Base-by-base conservation (phyloP, 2,329 filamentous ascomycete genomes). In the Aureobasidium sp. region DNA sequence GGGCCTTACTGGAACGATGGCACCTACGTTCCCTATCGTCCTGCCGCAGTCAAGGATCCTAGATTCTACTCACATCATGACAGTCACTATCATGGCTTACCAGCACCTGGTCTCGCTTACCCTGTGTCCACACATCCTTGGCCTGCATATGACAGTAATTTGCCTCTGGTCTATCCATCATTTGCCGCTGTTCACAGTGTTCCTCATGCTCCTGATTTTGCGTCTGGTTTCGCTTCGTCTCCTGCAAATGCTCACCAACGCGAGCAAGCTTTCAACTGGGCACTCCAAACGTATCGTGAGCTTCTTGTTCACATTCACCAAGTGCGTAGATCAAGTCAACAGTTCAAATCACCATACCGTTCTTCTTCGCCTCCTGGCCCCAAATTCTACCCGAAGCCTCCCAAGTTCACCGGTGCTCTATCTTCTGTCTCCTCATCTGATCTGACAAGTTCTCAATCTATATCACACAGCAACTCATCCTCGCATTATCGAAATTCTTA, bases 1-100 rank as follows among this genome's bases (percentile, higher is more conserved):
- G 80, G 80, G 0, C 79, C 79, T 24, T 83, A 83, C 61, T 83
- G 79, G 79, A 79, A 80, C 17, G 77, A 83, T 70, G 80, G 79
- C n/a, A 78, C 74, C 7, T 80, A 75, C 59, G 76, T 78, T 32
- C 78, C 80, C 11, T 83, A 83, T 64, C 73, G 79, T 55, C 79
- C 80, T 11, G 77, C 79, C 30, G 77, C 79, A 5, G 68, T 79
- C 55, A 72, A 77, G 55, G 78, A 81, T 63, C 71, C 76, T 40
- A 72, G 76, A 17, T 76, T 66, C 56, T 69, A 63, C 57, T 63
- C 61, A 58, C 64, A 56, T 35, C 58, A 61, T 21, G 59, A 62
- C 52, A 44, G 59, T 17, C 25, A 29, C 11, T 21, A 47, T 24
- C 21, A 47, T 38, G 48, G 27, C 3, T 42, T 24, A 17, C 21